These are phyloP conservation scores for Bondarzewia mesenterica DNA, from an alignment of 1,284 basidiomycete species.

Conservation along the genomic window DNA sequence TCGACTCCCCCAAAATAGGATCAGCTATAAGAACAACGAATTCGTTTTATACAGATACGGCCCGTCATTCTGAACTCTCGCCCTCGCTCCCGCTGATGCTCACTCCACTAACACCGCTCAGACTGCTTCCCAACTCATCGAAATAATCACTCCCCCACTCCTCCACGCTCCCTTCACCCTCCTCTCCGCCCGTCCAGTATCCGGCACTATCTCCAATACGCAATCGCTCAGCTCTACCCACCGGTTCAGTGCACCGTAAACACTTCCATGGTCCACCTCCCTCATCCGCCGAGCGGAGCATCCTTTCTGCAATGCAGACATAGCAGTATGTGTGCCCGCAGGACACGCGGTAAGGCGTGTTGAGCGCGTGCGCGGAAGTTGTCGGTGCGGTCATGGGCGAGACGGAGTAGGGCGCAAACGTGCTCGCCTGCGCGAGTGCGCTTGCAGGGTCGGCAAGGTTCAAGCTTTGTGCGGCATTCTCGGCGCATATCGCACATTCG, in stretches of 20 bases:
- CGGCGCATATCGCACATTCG: slow-evolving; percentile 75
- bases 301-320: slow-evolving; percentile 75
- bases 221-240: slow-evolving; percentile 46
- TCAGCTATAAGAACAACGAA: too few relatives aligned
- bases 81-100: slow-evolving; percentile 14
- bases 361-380: slow-evolving; percentile 55
- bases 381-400: slow-evolving; percentile 5
- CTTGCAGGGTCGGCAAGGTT: slow-evolving; percentile 46
- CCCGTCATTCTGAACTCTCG: slow-evolving; percentile 12
- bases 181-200: slow-evolving; percentile 21
- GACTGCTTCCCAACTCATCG: slow-evolving; percentile 15
- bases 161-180: slow-evolving; percentile 22
- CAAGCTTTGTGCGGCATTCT: slow-evolving; percentile 58
- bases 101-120: slow-evolving; percentile 13
- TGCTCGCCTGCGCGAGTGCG: slow-evolving; percentile 34
- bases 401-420: slow-evolving; percentile 13
- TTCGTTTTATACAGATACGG: too few relatives aligned
- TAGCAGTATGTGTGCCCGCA: slow-evolving; percentile 86
- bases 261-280: slow-evolving; percentile 68
- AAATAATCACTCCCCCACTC: slow-evolving; percentile 17
- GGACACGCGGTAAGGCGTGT: slow-evolving; percentile 67
- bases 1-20: too few relatives aligned
- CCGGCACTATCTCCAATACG: slow-evolving; percentile 1
- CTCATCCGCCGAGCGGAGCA: slow-evolving; percentile 67
- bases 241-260: slow-evolving; percentile 61